These are phyloP conservation scores for Drosera capensis DNA, from an alignment of 148 eudicot genomes.

Conservation along the genomic window DNA sequence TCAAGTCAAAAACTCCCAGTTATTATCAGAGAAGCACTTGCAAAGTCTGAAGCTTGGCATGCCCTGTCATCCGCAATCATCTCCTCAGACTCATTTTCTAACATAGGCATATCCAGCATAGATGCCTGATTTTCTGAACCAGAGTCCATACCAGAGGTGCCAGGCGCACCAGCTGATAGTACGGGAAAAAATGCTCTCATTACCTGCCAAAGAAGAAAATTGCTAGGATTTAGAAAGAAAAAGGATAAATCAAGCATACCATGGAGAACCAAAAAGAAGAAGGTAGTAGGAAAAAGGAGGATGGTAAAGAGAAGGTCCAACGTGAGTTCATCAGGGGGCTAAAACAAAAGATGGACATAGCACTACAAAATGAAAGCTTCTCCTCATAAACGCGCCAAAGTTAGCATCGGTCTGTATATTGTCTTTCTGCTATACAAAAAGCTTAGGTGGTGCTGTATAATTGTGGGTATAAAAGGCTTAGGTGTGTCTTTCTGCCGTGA, in stretches of 20 bases:
- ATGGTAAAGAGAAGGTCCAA: neutral
- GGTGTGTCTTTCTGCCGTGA: neutral
- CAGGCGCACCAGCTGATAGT: conserved; percentile 10
- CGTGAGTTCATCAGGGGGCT: neutral
- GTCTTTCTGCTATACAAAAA: no score
- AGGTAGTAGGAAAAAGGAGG: neutral
- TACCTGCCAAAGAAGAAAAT: conserved; percentile 33
- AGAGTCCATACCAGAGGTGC: conserved; percentile 15
- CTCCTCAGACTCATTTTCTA: conserved; percentile 11
- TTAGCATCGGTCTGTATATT: no score
- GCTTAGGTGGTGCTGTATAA: no score
- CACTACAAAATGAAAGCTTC: neutral
- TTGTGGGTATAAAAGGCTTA: no score
- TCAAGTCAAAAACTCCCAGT: conserved; percentile 33
- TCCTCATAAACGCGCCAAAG: neutral
- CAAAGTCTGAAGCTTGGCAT: conserved; percentile 11
- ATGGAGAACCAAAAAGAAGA: neutral
- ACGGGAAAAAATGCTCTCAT: conserved; percentile 23
- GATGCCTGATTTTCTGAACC: conserved; percentile 15
- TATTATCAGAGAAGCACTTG: conserved; percentile 12
- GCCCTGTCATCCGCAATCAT: conserved; percentile 9
- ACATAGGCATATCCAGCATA: conserved; percentile 13
- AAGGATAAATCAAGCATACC: neutral
- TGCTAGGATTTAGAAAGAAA: neutral
- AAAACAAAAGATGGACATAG: neutral